Evolutionary conservation across 148 eudicot genomes (phyloP), one percentile per base, ranked within the genome.

Genomic region (Chenopodium album): DNA sequence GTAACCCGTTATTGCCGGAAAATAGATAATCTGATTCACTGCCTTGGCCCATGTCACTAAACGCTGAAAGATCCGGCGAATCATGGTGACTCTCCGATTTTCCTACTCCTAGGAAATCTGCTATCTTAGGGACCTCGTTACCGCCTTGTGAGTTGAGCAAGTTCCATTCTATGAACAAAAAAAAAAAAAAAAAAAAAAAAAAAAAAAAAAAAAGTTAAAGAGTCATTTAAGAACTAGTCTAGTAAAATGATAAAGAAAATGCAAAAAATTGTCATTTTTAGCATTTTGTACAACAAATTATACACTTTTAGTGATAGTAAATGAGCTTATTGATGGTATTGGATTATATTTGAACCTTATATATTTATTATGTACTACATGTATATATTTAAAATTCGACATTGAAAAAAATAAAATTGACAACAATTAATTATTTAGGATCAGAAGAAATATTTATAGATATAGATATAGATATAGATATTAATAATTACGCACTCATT

Each of bases 41-140:
- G 0, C 82, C 79, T 69, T 89, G 90, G 6, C 74, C 56, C 23
- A 89, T 85, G 67, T 89, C 88, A 72, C 87, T 91, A 79, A 91
- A 94, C 0, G 87, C 63, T 13, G 87, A 87, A 2, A 91, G 86
- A 80, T 92, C 92, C 22, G 94, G 85, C 14, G 88, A 68, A n/a
- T 56, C 62, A 56, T 76, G 81, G 63, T 90, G 92, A 74, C 71
- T 89, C 48, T 91, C 97, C 2, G 97, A 92, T 82, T 92, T 96
- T 78, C 92, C 86, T 78, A 92, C 97, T 9, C 99, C 99, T 12
- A 96, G 89, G 78, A 96, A 96, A 80, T 96, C 99, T 11, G 95
- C 99, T 7, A 96, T 92, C 81, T 94, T 92, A 1, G 99, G 99
- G 3, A 88, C 95, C 59, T 91, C 94, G 26, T 78, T 84, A 28